A percentile compares a stretch with the other conserved stretches of the same genome.
These are phyloP conservation scores for Acrodontium crateriforme DNA, from an alignment of 2,329 filamentous ascomycete genomes.

Conservation along the genomic window DNA sequence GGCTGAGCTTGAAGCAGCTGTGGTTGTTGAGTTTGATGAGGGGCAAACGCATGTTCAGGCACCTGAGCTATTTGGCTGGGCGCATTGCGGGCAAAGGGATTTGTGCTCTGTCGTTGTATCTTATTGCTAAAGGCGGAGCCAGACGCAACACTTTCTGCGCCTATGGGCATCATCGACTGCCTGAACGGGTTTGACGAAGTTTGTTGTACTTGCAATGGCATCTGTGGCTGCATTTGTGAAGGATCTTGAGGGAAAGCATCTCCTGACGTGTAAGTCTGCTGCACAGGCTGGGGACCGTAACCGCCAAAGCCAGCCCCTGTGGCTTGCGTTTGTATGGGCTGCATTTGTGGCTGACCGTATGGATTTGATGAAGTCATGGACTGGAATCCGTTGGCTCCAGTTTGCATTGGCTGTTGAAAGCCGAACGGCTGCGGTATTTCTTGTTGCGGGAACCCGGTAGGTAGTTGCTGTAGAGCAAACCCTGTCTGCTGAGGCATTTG, in stretches of 20 bases:
- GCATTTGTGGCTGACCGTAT: slow-evolving; percentile 24
- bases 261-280: slow-evolving; percentile 23
- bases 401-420: slow-evolving; percentile 20
- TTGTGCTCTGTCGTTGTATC: slow-evolving; percentile 18
- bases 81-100: slow-evolving; percentile 49
- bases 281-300: slow-evolving; percentile 56
- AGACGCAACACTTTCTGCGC: slow-evolving; percentile 6
- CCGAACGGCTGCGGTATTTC: slow-evolving; percentile 30
- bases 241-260: slow-evolving; percentile 9
- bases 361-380: slow-evolving; percentile 12
- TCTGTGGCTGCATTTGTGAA: slow-evolving; percentile 23
- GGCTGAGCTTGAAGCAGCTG: slow-evolving; percentile 38
- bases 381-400: slow-evolving; percentile 15
- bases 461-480: slow-evolving; percentile 7
- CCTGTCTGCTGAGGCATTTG: slow-evolving; percentile 12
- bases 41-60: slow-evolving; percentile 4
- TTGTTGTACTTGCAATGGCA: slow-evolving; percentile 37
- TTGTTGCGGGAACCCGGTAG: too few species aligned
- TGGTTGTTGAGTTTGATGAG: slow-evolving; percentile 13
- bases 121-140: slow-evolving; percentile 10
- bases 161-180: slow-evolving; percentile 60
- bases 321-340: slow-evolving; percentile 44
- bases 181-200: slow-evolving; percentile 85
- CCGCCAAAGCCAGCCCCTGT: slow-evolving; percentile 76
- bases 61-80: slow-evolving; percentile 1